Evolutionary conservation across 352 stramenopile species (phyloP).

Genomic region (Phytophthora foliorum): DNA sequence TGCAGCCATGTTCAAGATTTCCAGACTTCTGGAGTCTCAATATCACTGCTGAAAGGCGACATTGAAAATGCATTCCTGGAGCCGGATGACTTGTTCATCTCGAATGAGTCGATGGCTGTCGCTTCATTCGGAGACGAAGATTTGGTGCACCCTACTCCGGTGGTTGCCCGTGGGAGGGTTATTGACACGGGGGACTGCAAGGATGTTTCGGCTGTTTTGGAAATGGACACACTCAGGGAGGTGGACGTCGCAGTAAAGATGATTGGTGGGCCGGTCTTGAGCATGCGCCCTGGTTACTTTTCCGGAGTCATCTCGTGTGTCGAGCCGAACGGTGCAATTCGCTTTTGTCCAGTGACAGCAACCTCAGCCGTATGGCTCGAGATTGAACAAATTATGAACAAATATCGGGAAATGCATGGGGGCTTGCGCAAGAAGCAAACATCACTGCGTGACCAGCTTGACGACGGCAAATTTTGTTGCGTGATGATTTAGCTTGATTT

Average conservation of each 20-base stretch:
- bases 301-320: background rate
- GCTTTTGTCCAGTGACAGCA: background rate
- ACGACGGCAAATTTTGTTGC: background rate
- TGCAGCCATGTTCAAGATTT: background rate
- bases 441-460: background rate
- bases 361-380: background rate
- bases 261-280: background rate
- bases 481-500: background rate
- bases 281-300: background rate
- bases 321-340: background rate
- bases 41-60: background rate
- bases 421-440: background rate
- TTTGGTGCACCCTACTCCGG: background rate
- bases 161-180: background rate
- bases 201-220: background rate
- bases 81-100: background rate
- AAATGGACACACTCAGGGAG: background rate
- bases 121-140: background rate
- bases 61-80: background rate
- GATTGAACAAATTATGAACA: background rate
- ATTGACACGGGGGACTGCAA: background rate
- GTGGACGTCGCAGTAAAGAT: background rate
- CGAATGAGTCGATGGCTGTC: background rate
- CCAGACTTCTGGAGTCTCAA: background rate
- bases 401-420: background rate